Percentiles rank a stretch among this genome's conserved stretches.
These are phyloP conservation scores for Tagetes patula DNA, from an alignment of 129 eudicot genomes.

Conservation along the genomic window DNA sequence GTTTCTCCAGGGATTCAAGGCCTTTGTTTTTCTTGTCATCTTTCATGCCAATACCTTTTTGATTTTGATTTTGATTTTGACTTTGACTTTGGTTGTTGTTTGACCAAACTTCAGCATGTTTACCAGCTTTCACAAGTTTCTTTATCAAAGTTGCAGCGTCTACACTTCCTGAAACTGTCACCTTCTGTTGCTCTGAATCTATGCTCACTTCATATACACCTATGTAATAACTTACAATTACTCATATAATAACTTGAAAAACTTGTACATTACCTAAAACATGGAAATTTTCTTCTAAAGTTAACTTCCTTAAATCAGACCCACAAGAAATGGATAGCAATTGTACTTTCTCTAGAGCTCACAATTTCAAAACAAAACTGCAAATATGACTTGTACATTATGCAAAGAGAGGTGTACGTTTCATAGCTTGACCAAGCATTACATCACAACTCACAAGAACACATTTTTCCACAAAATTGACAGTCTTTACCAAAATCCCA, in stretches of 20 bases:
- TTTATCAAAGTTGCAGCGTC: constrained; percentile 52
- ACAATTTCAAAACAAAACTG: no score
- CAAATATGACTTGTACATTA: not conserved
- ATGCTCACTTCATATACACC: constrained; percentile 67
- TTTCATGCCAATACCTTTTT: constrained; percentile 34
- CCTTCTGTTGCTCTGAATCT: constrained; percentile 65
- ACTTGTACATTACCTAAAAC: not conserved
- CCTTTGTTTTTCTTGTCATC: constrained; percentile 47
- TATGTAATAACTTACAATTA: not conserved
- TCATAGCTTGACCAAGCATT: not conserved
- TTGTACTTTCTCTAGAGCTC: no score
- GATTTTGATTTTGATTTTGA: constrained; percentile 43
- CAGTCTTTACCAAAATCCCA: not conserved
- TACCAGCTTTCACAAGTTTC: constrained; percentile 55
- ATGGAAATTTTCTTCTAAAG: not conserved
- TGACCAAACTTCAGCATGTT: constrained; percentile 69
- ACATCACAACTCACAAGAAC: not conserved
- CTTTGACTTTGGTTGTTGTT: constrained; percentile 40
- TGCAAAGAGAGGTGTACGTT: not conserved
- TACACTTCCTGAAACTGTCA: constrained; percentile 57
- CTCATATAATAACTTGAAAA: constrained; percentile 6
- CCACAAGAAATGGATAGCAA: not conserved
- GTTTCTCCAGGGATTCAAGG: constrained; percentile 44
- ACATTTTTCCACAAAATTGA: not conserved
- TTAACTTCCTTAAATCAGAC: not conserved